Percentiles rank a stretch among this genome's conserved stretches.
Conservation (phyloP, 176 grass and related monocot genomes). For the Carex parvula region DNA sequence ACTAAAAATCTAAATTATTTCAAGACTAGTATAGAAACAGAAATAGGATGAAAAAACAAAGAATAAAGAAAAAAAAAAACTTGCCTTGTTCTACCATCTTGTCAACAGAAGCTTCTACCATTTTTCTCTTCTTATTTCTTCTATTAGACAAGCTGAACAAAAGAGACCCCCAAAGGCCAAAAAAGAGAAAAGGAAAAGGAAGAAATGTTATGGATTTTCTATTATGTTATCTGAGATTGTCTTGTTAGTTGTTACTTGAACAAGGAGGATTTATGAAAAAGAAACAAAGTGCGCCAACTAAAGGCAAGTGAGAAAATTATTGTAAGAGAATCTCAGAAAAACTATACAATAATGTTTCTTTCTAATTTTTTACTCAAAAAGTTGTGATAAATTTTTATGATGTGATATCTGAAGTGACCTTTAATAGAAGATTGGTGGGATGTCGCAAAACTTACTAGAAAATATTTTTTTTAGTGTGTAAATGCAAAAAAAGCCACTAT, state of each 20-base stretch:
- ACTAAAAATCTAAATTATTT: background rate
- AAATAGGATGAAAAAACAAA: background rate
- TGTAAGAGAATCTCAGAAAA: conserved; percentile 14
- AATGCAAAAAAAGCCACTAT: conserved; percentile 18
- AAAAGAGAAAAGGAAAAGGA: background rate
- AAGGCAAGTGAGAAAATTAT: background rate
- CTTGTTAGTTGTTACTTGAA: conserved; percentile 19
- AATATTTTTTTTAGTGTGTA: background rate
- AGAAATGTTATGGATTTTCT: conserved; percentile 10
- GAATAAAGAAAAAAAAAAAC: background rate
- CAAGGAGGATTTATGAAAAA: conserved; percentile 10
- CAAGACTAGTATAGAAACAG: background rate
- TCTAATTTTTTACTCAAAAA: background rate
- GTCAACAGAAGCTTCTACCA: conserved; percentile 21
- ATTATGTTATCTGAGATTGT: background rate
- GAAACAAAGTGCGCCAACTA: background rate
- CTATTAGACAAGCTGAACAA: background rate
- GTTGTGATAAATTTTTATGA: background rate
- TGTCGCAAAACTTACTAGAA: background rate
- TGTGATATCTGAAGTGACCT: background rate
- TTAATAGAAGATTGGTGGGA: conserved; percentile 4
- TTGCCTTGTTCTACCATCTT: conserved; percentile 18
- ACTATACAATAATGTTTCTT: background rate
- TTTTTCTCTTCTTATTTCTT: background rate
- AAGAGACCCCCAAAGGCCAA: background rate